Base-by-base conservation (phyloP, 495 filamentous ascomycete species). In the Trichoderma reesei region DNA sequence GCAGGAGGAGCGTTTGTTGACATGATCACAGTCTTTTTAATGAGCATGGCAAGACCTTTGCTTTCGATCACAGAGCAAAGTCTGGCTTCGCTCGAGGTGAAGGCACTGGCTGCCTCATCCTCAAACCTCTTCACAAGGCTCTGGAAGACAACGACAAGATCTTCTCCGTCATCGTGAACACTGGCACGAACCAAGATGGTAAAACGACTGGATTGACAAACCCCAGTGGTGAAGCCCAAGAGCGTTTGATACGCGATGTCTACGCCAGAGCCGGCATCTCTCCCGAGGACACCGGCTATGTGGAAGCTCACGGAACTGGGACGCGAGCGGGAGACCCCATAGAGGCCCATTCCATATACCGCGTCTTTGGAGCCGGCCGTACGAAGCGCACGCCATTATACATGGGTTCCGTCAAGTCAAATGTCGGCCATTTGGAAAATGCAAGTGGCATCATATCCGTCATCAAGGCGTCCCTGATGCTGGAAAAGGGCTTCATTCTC, bases 1-100 rank as follows among this genome's bases (percentile, higher is more conserved):
- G 1, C 26, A 48, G 44, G 0, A 16, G n/a, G n/a, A 48, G 18
- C 6, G n/a, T 18, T 16, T 0, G 80, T 81, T 42, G 70, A 83
- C 70, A 80, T 34, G 1, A 13, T 48, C 13, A 10, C 41, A 76
- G 76, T 46, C 70, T 96, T 67, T 80, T 95, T 60, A 90, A 88
- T 8, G 83, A 84, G 60, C 89, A 86, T 1, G 78, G 78, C 5
- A 74, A 72, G 10, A 89, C 82, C 46, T 78, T 83, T 64, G 82
- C 83, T 0, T 92, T 88, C 65, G 85, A 88, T 67, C 74, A 76
- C 0, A 64, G 72, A 5, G 88, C 86, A 18, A 79, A 86, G 65
- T 61, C 59, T 7, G 89, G 88, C 0, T 91, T 86, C 68, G 86
- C 74, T 0, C 78, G 88, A 16, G 89, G 79, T 4, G 89, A 91